Evolutionary conservation across 768 basidiomycete species (phyloP).

Genomic region (Tricholoma hemisulphureum): DNA sequence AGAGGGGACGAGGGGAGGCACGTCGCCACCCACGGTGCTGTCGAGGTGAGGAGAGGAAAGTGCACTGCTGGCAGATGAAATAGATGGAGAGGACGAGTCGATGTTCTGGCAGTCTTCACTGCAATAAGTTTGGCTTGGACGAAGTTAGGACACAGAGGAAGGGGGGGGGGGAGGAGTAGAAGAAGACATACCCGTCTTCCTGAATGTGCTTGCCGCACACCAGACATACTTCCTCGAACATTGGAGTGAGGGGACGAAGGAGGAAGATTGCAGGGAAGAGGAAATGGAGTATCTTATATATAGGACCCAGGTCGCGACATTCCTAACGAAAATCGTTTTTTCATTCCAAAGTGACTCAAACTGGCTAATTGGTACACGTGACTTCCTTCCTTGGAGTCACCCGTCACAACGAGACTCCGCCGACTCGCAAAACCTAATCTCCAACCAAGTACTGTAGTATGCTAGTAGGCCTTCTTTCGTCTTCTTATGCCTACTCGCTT

Average conservation of each 20-base stretch:
- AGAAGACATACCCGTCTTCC: constrained; percentile 55
- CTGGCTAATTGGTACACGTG: constrained; percentile 24
- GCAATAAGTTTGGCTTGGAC: constrained; percentile 62
- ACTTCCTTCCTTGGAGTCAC: constrained; percentile 7
- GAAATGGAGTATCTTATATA: constrained; percentile 18
- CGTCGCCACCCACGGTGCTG: constrained; percentile 54
- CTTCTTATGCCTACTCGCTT: constrained; percentile 7
- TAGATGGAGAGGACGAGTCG: constrained; percentile 65
- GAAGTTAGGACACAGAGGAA: constrained; percentile 18
- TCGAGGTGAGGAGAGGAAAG: constrained; percentile 66
- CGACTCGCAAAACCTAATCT: constrained; percentile 16
- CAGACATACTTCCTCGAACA: constrained; percentile 82
- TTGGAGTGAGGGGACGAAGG: constrained; percentile 30
- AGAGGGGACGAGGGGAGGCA: constrained; percentile 65
- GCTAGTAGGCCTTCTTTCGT: too few relatives aligned
- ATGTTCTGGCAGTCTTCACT: constrained; percentile 62
- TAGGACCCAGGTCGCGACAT: constrained; percentile 39
- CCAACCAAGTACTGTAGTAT: too few relatives aligned
- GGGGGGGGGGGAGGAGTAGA: constrained; percentile 14
- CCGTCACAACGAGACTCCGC: constrained; percentile 14
- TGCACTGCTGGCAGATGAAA: constrained; percentile 65
- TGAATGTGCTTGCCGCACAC: constrained; percentile 64
- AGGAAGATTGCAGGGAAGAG: constrained; percentile 13
- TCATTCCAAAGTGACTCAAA: constrained; percentile 34
- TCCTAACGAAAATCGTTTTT: constrained; percentile 36